Conservation (phyloP, 345 rosid species). For the Moricandia moricandioides region DNA sequence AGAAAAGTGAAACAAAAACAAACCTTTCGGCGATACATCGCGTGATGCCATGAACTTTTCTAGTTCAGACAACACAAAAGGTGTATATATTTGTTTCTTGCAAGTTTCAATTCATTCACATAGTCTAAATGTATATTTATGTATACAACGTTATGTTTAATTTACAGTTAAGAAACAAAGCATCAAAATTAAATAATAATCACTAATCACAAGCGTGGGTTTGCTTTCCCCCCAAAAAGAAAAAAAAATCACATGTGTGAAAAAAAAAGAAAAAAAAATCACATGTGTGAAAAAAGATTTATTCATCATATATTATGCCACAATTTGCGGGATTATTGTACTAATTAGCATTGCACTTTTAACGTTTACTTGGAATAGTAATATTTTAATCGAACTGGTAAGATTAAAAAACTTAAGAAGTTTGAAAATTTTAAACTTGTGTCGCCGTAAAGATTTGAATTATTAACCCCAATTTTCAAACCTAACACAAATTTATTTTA, state of each 20-base stretch:
- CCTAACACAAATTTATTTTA: constrained; percentile 22
- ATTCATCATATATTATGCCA: neutral
- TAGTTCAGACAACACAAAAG: constrained; percentile 29
- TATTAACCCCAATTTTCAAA: constrained; percentile 22
- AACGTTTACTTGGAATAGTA: neutral
- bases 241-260: neutral
- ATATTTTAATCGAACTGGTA: neutral
- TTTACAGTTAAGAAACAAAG: neutral
- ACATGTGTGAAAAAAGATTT: neutral
- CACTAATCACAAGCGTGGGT: neutral
- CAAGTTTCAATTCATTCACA: neutral
- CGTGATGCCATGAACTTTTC: constrained; percentile 39
- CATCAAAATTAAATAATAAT: neutral
- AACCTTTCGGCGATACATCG: constrained; percentile 39
- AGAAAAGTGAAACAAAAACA: constrained; percentile 7
- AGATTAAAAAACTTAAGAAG: constrained; percentile 2
- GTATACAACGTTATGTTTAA: neutral
- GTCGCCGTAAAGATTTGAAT: constrained; percentile 39
- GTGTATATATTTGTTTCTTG: neutral
- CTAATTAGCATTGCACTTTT: neutral
- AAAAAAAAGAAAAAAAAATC: neutral
- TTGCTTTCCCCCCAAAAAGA: neutral
- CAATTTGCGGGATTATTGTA: constrained; percentile 2
- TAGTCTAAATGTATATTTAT: neutral
- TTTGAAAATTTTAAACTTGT: constrained; percentile 23